Base-by-base conservation (phyloP, 345 rosid species). In the Syzygium jambos region DNA sequence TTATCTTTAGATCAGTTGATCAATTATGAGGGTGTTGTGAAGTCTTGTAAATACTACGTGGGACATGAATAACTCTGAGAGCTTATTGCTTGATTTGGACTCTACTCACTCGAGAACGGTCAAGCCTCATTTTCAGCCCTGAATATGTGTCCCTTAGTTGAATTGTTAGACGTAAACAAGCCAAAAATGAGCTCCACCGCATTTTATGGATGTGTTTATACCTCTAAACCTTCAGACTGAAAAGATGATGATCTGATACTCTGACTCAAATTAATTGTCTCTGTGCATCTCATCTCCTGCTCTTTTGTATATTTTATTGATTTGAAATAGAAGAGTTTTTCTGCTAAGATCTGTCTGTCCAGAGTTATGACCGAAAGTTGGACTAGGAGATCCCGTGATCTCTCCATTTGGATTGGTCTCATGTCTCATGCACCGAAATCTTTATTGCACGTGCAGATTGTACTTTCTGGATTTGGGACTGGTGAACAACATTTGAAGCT, bases 401-500 rank as follows among this genome's bases (percentile, higher is more conserved):
- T 73, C 82, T 73, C 82, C 82, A 73, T 73, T 11, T 73, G 49
- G 49, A 73, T 38, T 19, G 27, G 27, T 38, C 38, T 73, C 25
- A 73, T 19, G 49, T 73, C 49, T 38, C 49, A 38, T 73, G 27
- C 27, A 19, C 27, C 4, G 3, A 73, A 73, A 27, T 73, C 49
- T 38, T 73, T 19, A 38, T 19, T 38, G 49, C 21, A 29, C 51
- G 12, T 85, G 90, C 94, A 96, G 99, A 96, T 98, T 92, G 99
- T 98, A 84, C 98, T 95, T 86, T 96, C 99, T 59, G 98, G 99
- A 34, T 98, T 98, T 88, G 98, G 97, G 85, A 89, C 93, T 84
- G 98, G 93, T 87, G 99, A 94, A 89, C 95, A 94, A 89, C 99
- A 98, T 92, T 88, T 96, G 85, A 95, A 94, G 93, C 97, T 98